Evolutionary conservation across 2,329 filamentous ascomycete species (phyloP).

Genomic region (Ophiostoma angusticollis): DNA sequence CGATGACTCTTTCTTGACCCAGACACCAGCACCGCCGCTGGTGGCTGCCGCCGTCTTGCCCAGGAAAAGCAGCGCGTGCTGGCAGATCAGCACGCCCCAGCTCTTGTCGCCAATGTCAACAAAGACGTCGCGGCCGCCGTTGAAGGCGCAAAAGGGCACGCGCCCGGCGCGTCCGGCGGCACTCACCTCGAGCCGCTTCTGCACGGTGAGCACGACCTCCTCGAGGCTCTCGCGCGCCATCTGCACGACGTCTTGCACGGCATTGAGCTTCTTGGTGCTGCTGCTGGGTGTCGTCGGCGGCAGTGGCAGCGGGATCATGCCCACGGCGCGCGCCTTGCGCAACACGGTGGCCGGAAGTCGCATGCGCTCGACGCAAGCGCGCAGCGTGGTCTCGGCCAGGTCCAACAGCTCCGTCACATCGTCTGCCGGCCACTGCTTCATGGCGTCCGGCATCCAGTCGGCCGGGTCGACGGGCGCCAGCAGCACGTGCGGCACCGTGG

Average conservation of each 20-base stretch:
- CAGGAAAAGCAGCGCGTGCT: conserved; percentile 27
- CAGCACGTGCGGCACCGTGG: conserved; percentile 48
- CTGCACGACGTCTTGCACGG: conserved; percentile 23
- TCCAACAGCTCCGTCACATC: conserved; percentile 76
- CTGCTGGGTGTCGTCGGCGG: not conserved
- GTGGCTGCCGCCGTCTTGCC: conserved; percentile 59
- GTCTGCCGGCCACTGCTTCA: conserved; percentile 61
- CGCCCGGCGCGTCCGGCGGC: conserved; percentile 41
- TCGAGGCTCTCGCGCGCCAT: conserved; percentile 84
- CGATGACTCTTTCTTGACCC: too few relatives aligned
- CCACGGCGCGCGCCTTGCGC: conserved; percentile 78
- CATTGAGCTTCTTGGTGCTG: too few relatives aligned
- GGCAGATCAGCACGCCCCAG: conserved; percentile 86
- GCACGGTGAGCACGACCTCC: conserved; percentile 87
- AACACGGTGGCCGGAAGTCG: conserved; percentile 67
- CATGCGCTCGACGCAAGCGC: conserved; percentile 68
- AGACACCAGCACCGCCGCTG: conserved; percentile 21
- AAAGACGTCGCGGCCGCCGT: conserved; percentile 94
- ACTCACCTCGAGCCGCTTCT: conserved; percentile 80
- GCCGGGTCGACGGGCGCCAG: conserved; percentile 53
- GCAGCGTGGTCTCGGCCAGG: conserved; percentile 71
- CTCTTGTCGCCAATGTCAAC: conserved; percentile 98
- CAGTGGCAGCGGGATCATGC: conserved; percentile 45
- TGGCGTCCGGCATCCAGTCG: conserved; percentile 65
- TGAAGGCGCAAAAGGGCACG: conserved; percentile 94